Evolutionary conservation across 106 monocot species (phyloP), one percentile per base, ranked within the genome.

Genomic region (Phalaenopsis aphrodite): DNA sequence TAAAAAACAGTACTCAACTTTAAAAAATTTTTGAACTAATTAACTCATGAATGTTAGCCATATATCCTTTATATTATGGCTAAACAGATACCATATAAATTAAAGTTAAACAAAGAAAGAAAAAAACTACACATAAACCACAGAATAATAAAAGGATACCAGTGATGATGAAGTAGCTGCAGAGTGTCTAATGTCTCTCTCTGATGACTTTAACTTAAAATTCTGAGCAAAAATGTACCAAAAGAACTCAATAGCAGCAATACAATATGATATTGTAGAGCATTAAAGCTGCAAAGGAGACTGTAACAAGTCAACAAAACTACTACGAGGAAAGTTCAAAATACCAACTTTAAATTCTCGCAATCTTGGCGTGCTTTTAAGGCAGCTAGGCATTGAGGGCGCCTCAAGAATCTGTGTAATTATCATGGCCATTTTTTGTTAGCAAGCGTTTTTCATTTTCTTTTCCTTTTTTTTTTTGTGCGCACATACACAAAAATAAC

Each of bases 371-470:
- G 65, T 88, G 76, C 87, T 88, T 83, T 86, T 93, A 67, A 87
- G 85, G 66, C 67, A 79, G 23, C 85, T 55, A 45, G 86, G 87
- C 42, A 90, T 49, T 19, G 85, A 85, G 77, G 90, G 85, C 73
- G 87, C 84, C 75, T 87, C 85, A 57, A 89, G 73, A 77, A 91
- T 93, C 88, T 93, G 83, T 49, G 77, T 11, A 76, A 57, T 17
- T 39, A 75, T 10, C 17, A 65, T 42, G 37, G 5, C 0, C 15
- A 49, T 80, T 56, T 15, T 55, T 38, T 3, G 52, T 52, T 52
- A 10, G 12, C 2, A 52, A 52, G 52, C 11, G 10, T 52, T 52
- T 30, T 30, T 30, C 30, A 30, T 30, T 0, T 30, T 30, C 30
- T 30, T 30, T 0, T 30, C 0, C 30, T 30, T 52, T 52, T 49